Base-by-base conservation (phyloP, 768 basidiomycete species). In the Phylloporus sp. region DNA sequence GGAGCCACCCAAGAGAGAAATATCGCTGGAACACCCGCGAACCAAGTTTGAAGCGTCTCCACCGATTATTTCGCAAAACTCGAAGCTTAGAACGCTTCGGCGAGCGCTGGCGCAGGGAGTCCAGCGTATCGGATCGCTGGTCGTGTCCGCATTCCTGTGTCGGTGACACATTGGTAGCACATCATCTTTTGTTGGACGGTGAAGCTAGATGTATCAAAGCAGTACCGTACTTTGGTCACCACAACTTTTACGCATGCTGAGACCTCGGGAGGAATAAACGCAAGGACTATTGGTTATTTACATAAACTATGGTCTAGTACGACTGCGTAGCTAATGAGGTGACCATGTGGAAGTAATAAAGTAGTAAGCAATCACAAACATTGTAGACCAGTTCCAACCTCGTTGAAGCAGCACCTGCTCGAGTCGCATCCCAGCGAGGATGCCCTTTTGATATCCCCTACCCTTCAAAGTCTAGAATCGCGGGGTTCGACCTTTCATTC, bases 291-390 rank as follows among this genome's bases (percentile, higher is more conserved):
- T 39, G 42, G 51, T 58, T 62, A 64, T 62, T 62, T 62, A 64
- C 61, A 46, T 61, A 61, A 61, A 63, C 27, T 58, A 61, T 63
- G 31, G 38, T 37, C 34, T 44, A 38, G 38, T 49, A 47, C 31
- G 2, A 18, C 5, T 47, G 43, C 38, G 42, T 47, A 29, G 52
- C 21, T 50, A 43, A 22, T 45, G 39, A 40, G 43, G 35, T 46
- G 46, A 58, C 54, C 58, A 52, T 50, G 51, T 60, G 60, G 34
- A 50, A 38, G 46, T 49, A 53, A 52, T 63, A 26, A 34, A 44
- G 44, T 50, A 49, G 54, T 63, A 65, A 65, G 63, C 64, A 67
- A 43, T 55, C 43, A 47, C 64, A 65, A 65, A 67, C 65, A 67
- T 40, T 42, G 48, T 56, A 39, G 36, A 40, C 45, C 44, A 44